Conservation (phyloP, 1,139 yeast genomes). For the Diutina catenulata region DNA sequence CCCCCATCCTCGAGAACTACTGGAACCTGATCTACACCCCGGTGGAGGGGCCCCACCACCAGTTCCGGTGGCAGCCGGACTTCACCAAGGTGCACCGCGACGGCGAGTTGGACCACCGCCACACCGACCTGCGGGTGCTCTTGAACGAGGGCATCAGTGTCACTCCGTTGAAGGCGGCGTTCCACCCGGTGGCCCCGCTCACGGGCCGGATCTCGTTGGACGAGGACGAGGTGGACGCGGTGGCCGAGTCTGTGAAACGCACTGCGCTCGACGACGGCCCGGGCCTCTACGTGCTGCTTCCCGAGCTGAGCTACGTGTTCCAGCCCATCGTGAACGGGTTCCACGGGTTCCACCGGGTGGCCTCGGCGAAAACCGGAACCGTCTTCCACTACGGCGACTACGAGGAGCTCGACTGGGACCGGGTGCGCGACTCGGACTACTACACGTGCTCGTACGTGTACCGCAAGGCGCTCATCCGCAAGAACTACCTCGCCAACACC, state of each 20-base stretch:
- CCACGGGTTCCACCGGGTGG: neutral
- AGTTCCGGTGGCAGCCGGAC: slow-evolving; percentile 76
- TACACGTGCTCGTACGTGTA: slow-evolving; percentile 73
- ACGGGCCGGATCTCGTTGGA: slow-evolving; percentile 41
- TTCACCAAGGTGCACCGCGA: slow-evolving; percentile 57
- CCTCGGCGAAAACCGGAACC: slow-evolving; percentile 13
- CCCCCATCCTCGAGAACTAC: slow-evolving; percentile 66
- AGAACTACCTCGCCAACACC: slow-evolving; percentile 77
- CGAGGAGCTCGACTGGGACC: slow-evolving; percentile 75
- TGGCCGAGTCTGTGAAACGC: too few relatives aligned
- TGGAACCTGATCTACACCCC: slow-evolving; percentile 56
- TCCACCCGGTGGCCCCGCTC: slow-evolving; percentile 40
- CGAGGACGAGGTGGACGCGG: slow-evolving; percentile 10
- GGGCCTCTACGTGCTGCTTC: neutral
- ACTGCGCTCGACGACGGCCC: too few relatives aligned
- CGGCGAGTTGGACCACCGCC: slow-evolving; percentile 38
- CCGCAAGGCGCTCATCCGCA: slow-evolving; percentile 78
- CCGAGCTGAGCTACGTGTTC: neutral
- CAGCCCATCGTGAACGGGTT: neutral
- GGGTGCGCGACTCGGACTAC: slow-evolving; percentile 23
- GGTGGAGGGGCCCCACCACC: slow-evolving; percentile 15
- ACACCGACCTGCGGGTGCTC: slow-evolving; percentile 45
- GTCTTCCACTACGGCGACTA: slow-evolving; percentile 80
- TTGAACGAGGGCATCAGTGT: slow-evolving; percentile 51
- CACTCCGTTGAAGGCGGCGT: slow-evolving; percentile 74